A percentile compares a stretch with the other conserved stretches of the same genome.
These are phyloP conservation scores for Lentinula edodes DNA, from an alignment of 768 basidiomycete genomes.

Conservation along the genomic window DNA sequence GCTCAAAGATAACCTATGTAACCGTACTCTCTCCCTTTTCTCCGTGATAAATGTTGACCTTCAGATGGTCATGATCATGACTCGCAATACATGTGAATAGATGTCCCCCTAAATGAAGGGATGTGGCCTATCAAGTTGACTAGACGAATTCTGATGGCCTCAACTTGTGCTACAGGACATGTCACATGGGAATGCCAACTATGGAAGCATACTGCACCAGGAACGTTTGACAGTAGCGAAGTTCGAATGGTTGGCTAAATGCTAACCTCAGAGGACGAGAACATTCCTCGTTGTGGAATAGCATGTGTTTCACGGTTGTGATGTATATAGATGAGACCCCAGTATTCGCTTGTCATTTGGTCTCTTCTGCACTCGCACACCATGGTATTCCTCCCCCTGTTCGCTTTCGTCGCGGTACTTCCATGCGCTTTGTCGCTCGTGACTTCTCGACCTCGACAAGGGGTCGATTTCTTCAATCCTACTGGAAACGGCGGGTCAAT, in stretches of 20 bases:
- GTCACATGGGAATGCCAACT: not conserved
- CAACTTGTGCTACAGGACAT: not conserved
- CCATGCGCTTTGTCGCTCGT: slow-evolving; percentile 9
- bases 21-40: not conserved
- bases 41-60: not conserved
- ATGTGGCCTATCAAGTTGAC: not conserved
- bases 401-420: slow-evolving; percentile 4
- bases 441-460: slow-evolving; percentile 8
- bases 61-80: not conserved
- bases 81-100: not conserved
- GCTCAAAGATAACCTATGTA: no score
- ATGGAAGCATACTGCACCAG: not conserved
- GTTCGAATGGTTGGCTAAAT: not conserved
- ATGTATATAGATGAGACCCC: not conserved
- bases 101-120: not conserved
- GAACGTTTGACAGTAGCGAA: not conserved
- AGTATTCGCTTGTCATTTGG: not conserved
- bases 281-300: not conserved
- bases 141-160: not conserved
- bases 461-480: slow-evolving; percentile 35
- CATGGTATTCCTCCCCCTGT: not conserved
- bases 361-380: not conserved
- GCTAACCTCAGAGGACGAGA: not conserved
- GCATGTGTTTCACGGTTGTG: not conserved
- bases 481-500: slow-evolving; percentile 49